Evolutionary conservation across 2,329 filamentous ascomycete species (phyloP), one percentile per base, ranked within the genome.

Genomic region (Penicillium sp.): DNA sequence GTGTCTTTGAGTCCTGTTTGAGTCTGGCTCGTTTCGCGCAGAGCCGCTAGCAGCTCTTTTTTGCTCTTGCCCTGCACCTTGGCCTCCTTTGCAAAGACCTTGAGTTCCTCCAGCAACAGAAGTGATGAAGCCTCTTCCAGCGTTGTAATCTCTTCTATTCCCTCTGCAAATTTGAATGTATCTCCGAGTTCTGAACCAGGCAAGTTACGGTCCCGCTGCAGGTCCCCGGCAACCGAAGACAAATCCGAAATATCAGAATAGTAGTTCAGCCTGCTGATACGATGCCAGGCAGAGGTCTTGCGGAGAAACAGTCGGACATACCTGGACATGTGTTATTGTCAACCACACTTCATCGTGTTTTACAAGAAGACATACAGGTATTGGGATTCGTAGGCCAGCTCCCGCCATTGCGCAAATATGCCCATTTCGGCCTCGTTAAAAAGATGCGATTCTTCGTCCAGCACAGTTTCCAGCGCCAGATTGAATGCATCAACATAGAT

Each of bases 401-500:
- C 72, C 56, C 78, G 83, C 91, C 93, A 99, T 54, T 86, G 79
- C 3, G 78, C 75, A 69, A 99, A 97, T 0, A 97, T 81, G 13
- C 82, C 78, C 65, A 81, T 83, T 72, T 99, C 94, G 16, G 84
- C 86, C 54, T 85, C 83, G 64, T 94, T 83, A 69, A 97, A 99
- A 0, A 99, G 77, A 72, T 96, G 90, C 0, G 84, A 82, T 73
- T 99, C 94, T 53, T 97, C 90, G 45, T 90, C 86, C 11, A 97
- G 76, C 3, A 99, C 94, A 0, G 90, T 96, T 55, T 93, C 87
- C 45, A 99, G 77, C 2, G 93, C 91, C 13, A 97, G 79, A 67
- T 96, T 96, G 78, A 99, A 99, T 0, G 94, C 94, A 74, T 99
- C 94, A 16, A 97, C 91, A 66, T 99, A 99, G 51, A 99, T 90